Base-by-base conservation (phyloP, 1,139 yeast genomes). In the Kodamaea fungicola region DNA sequence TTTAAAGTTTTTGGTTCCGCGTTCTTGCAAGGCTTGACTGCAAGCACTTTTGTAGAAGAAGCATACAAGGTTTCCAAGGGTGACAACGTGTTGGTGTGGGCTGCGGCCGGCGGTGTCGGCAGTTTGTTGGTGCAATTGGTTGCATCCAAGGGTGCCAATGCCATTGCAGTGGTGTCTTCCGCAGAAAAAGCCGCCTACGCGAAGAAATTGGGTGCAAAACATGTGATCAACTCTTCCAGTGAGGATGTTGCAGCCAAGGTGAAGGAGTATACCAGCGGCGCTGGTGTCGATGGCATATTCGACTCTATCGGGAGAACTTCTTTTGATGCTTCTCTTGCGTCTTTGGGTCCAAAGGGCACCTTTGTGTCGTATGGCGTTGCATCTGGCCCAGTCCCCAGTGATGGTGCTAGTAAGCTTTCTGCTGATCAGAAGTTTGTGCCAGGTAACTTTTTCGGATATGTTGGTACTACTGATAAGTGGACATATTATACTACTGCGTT, bases 81-180 rank as follows among this genome's bases (percentile, higher is more conserved):
- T 34, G 96, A 89, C 43, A 72, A 60, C 47, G 74, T 83, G 28
- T 67, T 89, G 35, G 80, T 86, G 28, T 87, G 89, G 68, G 96
- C 97, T 2, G 96, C 96, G 12, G 95, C 96, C 7, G 97, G 97
- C 35, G 96, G 96, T 40, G 90, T 85, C 36, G 97, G 97, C 2
- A 71, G 76, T 37, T 49, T 85, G 9, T 60, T 87, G 38, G 70
- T 72, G 32, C 96, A 88, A 60, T 62, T 88, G 58, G 63, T 81
- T 36, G 56, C 71, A 25, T 61, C 59, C 24, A 66, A 66, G 35
- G 95, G 95, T 22, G 96, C 88, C 3, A 80, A 76, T 44, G 89
- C 81, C 34, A 87, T 89, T 61, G 96, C 94, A 3, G 69, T 85
- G 28, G 90, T 94, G 4, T 86, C 96, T 1, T 69, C 86, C 7